Evolutionary conservation across 2,329 filamentous ascomycete genomes (phyloP), one percentile per base, ranked within the genome.

Genomic region (Phaeoacremonium minimum): DNA sequence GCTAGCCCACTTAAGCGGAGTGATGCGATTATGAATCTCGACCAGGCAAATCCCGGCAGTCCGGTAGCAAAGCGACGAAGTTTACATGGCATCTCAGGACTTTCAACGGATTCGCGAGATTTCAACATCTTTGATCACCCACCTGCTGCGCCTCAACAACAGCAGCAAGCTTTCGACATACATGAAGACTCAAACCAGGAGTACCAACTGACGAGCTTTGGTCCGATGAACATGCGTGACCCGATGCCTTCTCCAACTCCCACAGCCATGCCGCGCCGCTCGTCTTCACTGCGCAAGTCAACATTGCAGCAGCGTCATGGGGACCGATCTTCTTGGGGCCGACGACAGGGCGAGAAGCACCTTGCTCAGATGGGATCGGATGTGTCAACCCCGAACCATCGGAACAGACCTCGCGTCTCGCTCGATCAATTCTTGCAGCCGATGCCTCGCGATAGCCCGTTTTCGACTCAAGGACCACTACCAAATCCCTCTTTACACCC

Each of bases 61-160:
- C 91, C 93, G 1, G 86, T 91, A 41, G 87, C 90, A 32, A 96
- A 96, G 69, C 78, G 93, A 46, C 80, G 93, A 52, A 96, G 90
- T 61, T 64, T 95, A 49, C 87, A 95, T 57, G 84, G 84, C 33
- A 75, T 81, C 30, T 71, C 82, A n/a, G 77, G 66, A 47, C 69
- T 83, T 44, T 71, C 72, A 31, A 75, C 80, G 11, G 57, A 63
- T 38, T n/a, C n/a, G n/a, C n/a, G n/a, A n/a, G 73, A 74, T 47
- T 85, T 87, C 54, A 88, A 80, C 56, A 80, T 95, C 20, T 95
- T 95, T 56, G 87, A 90, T 41, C 70, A 75, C 39, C 63, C 51
- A 30, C 55, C 53, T 38, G 49, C 60, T 35, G 43, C 52, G 32
- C 57, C 64, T n/a, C n/a, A n/a, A n/a, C 52, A 65, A 4, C 54